phyloP scores from a whole-genome alignment of 805 yeast genomes.

The Wickerhamiella azyma region DNA sequence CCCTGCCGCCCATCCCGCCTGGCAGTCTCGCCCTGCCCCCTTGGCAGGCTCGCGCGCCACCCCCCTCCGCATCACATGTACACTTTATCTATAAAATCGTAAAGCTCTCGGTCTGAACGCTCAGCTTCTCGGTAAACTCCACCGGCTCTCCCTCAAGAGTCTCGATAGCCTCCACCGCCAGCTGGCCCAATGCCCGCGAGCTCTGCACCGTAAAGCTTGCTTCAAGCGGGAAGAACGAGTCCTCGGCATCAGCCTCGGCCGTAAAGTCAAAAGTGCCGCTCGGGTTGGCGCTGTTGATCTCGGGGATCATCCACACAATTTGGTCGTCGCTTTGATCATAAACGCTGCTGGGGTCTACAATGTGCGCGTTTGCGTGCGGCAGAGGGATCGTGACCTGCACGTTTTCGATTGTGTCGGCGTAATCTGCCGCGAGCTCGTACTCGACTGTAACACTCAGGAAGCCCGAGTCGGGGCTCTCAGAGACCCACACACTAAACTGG shows the following conservation, averaged over 20 bases:
- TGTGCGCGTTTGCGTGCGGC: slow-evolving; percentile 42
- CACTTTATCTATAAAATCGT: background rate
- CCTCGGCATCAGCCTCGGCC: slow-evolving; percentile 64
- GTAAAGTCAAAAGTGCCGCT: slow-evolving; percentile 70
- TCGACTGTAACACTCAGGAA: slow-evolving; percentile 70
- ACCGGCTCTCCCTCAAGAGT: slow-evolving; percentile 21
- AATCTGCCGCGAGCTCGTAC: slow-evolving; percentile 52
- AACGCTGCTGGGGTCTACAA: slow-evolving; percentile 26
- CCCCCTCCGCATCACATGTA: no score
- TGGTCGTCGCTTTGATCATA: slow-evolving; percentile 53
- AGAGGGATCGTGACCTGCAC: slow-evolving; percentile 53
- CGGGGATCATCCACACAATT: slow-evolving; percentile 46
- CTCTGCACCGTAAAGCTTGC: slow-evolving; percentile 41
- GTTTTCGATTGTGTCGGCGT: slow-evolving; percentile 37
- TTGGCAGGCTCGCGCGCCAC: no score
- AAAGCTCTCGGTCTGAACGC: background rate
- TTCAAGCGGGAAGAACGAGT: slow-evolving; percentile 77
- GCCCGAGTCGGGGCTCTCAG: slow-evolving; percentile 39
- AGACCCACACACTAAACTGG: slow-evolving; percentile 73
- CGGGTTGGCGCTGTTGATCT: slow-evolving; percentile 29
- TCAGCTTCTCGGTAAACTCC: background rate
- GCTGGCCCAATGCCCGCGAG: slow-evolving; percentile 45
- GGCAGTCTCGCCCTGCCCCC: no score
- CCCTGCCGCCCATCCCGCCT: no score
- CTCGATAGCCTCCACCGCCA: slow-evolving; percentile 48